Base-by-base conservation (phyloP, 176 grass and related monocot genomes). In the Oryza punctata region DNA sequence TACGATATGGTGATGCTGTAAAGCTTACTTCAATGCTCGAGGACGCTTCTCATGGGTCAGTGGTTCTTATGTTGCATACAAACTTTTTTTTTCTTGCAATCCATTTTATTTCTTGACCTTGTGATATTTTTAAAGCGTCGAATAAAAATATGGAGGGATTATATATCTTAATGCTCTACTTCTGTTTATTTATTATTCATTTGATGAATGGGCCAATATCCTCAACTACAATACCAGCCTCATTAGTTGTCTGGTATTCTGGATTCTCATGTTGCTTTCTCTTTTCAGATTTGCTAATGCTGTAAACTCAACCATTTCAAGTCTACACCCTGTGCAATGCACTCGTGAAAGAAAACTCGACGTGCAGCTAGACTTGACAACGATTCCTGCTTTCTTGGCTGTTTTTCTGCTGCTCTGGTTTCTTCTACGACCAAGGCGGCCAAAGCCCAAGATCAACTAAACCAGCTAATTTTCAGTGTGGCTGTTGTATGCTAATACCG, bases 391-490 rank as follows among this genome's bases (percentile, higher is more conserved):
- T 49, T 95, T 98, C 79, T 10, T 95, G 25, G 67, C 86, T 12
- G 96, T 98, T 63, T 94, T 98, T 89, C 85, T 73, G 46, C 83
- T 99, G 70, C 89, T 99, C 72, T 99, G 96, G 91, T 90, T 99
- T 87, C 85, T 99, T 74, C 85, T 99, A 33, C 89, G 85, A 71
- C 93, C 96, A 52, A 93, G 91, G 81, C 79, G 93, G 25, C 73
- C 96, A 38, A 99, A 99, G 73, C 93, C 96, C 29, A 99, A 99
- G 89, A 96, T 99, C 65, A 99, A 99, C 85, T 98, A 76, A 97
- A 47, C 11, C 12, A 37, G 3, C 13, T 26, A 71, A 38, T 77
- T 60, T 79, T 30, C 14, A 12, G 21, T 23, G 50, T 13, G 16
- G 24, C 50, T 41, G 63, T 23, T 41, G 63, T 28, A 27, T 57